phyloP scores from a whole-genome alignment of 495 filamentous ascomycete species.

The Hypoxylon perforatum region DNA sequence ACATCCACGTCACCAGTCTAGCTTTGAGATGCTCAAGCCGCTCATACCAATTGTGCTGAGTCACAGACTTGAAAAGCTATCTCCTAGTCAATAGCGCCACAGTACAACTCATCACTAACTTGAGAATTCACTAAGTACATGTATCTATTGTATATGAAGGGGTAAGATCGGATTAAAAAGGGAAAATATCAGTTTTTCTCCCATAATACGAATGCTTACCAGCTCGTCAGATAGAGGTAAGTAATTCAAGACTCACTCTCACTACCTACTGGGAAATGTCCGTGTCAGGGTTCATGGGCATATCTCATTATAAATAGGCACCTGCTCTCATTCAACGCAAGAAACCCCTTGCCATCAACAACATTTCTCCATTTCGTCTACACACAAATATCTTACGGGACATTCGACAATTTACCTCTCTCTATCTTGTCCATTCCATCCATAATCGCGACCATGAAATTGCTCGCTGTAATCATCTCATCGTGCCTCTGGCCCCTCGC shows the following conservation, averaged over 20 bases:
- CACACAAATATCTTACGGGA: too few relatives aligned
- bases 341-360: too few relatives aligned
- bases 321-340: too few relatives aligned
- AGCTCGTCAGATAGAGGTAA: too few relatives aligned
- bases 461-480: not conserved
- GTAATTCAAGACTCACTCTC: too few relatives aligned
- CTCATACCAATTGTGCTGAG: not conserved
- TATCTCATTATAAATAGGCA: too few relatives aligned
- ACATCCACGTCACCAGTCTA: not conserved
- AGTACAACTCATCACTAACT: not conserved
- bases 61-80: not conserved
- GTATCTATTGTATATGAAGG: not conserved
- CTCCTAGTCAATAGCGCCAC: not conserved
- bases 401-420: not conserved
- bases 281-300: too few relatives aligned
- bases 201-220: too few relatives aligned
- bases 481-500: constrained; percentile 20
- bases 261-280: too few relatives aligned
- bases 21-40: not conserved
- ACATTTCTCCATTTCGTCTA: too few relatives aligned
- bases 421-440: not conserved
- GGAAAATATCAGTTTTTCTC: too few relatives aligned
- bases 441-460: constrained; percentile 9
- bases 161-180: too few relatives aligned
- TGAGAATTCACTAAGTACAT: not conserved